Percentiles rank a stretch among this genome's conserved stretches.
Evolutionary conservation across 331 rosid species (phyloP).

Genomic region (Malus hybrid): DNA sequence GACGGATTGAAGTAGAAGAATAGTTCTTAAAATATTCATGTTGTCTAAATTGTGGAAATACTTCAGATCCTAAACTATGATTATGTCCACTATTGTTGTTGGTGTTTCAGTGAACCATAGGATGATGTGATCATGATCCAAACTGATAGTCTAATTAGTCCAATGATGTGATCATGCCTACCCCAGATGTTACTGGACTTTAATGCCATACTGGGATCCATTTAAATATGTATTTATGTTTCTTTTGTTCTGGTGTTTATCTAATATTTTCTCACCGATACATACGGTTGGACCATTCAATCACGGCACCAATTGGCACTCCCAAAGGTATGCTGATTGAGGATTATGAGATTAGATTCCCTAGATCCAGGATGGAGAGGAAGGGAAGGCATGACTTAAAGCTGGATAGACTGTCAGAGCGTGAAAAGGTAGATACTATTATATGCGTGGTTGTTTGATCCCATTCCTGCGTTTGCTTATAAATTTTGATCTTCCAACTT

Average conservation of each 20-base stretch:
- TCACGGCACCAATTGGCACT: constrained; percentile 37
- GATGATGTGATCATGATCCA: neutral
- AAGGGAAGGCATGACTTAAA: constrained; percentile 48
- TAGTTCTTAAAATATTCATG: neutral
- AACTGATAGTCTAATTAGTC: neutral
- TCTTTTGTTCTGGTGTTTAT: constrained; percentile 17
- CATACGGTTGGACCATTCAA: constrained; percentile 34
- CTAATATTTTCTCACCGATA: constrained; percentile 19
- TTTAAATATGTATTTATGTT: constrained; percentile 6
- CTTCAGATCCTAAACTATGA: neutral
- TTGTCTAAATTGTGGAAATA: neutral
- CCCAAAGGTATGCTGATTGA: constrained; percentile 33
- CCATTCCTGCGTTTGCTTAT: constrained; percentile 7
- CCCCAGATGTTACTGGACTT: neutral
- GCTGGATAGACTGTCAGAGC: constrained; percentile 70
- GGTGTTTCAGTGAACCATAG: neutral
- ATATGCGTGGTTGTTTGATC: constrained; percentile 8
- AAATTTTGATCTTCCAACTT: constrained; percentile 9
- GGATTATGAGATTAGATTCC: constrained; percentile 28
- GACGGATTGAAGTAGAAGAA: neutral
- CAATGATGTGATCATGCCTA: neutral
- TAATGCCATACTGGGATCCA: neutral
- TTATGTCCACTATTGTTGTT: neutral
- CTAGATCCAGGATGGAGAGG: constrained; percentile 71
- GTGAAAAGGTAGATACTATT: constrained; percentile 51